Conservation (phyloP, 2,329 filamentous ascomycete species). For the Diaporthe citri region DNA sequence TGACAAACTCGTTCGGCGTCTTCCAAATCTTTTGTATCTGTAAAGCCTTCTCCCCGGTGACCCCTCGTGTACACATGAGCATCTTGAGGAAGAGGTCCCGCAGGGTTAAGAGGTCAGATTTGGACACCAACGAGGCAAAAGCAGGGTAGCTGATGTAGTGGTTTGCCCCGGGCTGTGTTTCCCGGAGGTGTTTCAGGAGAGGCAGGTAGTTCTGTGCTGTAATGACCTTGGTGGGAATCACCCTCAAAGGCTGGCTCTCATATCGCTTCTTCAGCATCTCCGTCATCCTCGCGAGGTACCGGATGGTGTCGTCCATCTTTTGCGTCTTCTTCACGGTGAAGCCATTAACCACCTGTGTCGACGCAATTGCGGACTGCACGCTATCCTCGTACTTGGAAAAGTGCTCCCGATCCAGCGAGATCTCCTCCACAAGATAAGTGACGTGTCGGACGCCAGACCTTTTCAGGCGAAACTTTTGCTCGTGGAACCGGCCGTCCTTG, state of each 20-base stretch:
- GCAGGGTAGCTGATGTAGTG: slow-evolving; percentile 78
- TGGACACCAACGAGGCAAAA: slow-evolving; percentile 79
- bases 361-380: slow-evolving; percentile 79
- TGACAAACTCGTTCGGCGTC: slow-evolving; percentile 78
- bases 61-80: slow-evolving; percentile 83
- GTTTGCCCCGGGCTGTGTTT: slow-evolving; percentile 60
- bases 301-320: slow-evolving; percentile 82
- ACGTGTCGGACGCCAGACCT: slow-evolving; percentile 81
- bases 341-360: slow-evolving; percentile 82
- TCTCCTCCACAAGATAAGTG: slow-evolving; percentile 83
- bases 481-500: slow-evolving; percentile 84
- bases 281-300: slow-evolving; percentile 81
- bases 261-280: slow-evolving; percentile 75
- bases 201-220: slow-evolving; percentile 75
- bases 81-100: slow-evolving; percentile 85
- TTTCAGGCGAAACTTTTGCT: slow-evolving; percentile 85
- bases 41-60: slow-evolving; percentile 82
- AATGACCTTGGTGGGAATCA: slow-evolving; percentile 76
- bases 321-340: slow-evolving; percentile 83
- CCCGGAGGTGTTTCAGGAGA: slow-evolving; percentile 69
- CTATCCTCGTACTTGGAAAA: slow-evolving; percentile 73
- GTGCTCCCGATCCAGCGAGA: slow-evolving; percentile 68
- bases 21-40: slow-evolving; percentile 85
- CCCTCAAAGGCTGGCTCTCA: slow-evolving; percentile 65
- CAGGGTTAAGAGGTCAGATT: slow-evolving; percentile 80